Conservation (phyloP, 257 asterid genomes). For the Nicotiana attenuata region DNA sequence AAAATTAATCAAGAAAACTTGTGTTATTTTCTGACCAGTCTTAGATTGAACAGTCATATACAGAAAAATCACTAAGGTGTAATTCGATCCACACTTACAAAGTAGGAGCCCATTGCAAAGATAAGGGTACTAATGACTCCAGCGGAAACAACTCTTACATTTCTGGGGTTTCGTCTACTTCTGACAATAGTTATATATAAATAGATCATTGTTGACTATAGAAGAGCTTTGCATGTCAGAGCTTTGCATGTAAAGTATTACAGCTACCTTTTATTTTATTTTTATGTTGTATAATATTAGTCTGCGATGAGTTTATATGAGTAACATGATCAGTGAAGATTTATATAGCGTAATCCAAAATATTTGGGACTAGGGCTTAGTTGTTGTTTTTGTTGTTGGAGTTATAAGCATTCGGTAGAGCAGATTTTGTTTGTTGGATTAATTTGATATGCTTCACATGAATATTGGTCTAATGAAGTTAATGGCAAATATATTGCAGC, state of each 20-base stretch:
- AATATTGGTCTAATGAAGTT: not conserved
- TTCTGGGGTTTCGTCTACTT: too few species aligned
- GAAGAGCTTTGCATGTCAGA: too few species aligned
- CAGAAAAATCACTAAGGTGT: not conserved
- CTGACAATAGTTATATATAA: too few species aligned
- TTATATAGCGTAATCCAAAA: too few species aligned
- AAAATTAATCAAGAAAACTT: not conserved
- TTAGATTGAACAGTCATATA: not conserved
- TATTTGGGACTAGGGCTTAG: too few species aligned
- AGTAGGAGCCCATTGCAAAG: slow-evolving; percentile 43
- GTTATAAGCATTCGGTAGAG: not conserved
- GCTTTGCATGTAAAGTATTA: too few species aligned
- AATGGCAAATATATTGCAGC: not conserved
- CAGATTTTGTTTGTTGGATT: not conserved
- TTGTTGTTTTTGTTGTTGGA: too few species aligned
- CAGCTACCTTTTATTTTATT: slow-evolving; percentile 29
- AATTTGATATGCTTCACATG: not conserved
- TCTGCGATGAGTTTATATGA: too few species aligned
- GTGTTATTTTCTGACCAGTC: not conserved
- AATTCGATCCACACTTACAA: slow-evolving; percentile 41
- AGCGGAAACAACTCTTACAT: slow-evolving; percentile 18
- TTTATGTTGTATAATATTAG: too few species aligned
- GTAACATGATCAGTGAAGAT: too few species aligned
- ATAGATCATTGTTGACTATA: too few species aligned
- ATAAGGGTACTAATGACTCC: slow-evolving; percentile 29